Percentiles rank a stretch among this genome's conserved stretches.
phyloP scores from a whole-genome alignment of 2,329 filamentous ascomycete genomes.

The Colletotrichum sp. region DNA sequence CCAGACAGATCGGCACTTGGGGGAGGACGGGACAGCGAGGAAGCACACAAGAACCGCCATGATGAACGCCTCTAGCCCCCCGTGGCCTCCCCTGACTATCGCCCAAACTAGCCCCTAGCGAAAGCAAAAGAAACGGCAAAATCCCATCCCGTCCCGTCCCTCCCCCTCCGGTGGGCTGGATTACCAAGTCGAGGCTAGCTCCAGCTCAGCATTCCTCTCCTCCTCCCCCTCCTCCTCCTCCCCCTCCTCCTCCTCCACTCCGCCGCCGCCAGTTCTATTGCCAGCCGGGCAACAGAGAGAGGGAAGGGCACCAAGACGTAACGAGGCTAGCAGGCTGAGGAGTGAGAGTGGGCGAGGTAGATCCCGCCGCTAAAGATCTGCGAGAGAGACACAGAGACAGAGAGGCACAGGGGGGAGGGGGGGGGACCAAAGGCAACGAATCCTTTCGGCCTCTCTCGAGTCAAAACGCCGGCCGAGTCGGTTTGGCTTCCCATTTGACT shows the following conservation, averaged over 20 bases:
- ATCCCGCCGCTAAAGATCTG: neutral
- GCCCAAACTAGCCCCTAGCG: neutral
- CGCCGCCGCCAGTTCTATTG: neutral
- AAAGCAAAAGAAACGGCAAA: neutral
- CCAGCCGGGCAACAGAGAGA: neutral
- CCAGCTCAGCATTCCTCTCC: neutral
- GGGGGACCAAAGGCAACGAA: neutral
- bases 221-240: neutral
- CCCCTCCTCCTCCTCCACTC: neutral
- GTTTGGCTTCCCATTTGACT: neutral
- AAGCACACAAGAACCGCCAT: neutral
- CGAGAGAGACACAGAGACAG: neutral
- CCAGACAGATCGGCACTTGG: neutral
- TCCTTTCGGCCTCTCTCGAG: neutral
- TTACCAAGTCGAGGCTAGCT: neutral
- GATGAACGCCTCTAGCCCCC: neutral
- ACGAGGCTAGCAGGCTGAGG: neutral
- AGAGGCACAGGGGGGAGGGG: neutral
- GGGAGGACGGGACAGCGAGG: neutral
- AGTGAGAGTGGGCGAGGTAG: neutral
- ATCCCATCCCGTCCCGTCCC: neutral
- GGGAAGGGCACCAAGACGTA: neutral
- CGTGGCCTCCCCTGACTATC: neutral
- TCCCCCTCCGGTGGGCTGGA: neutral
- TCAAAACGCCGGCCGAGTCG: neutral